phyloP scores from a whole-genome alignment of 495 filamentous ascomycete species.

The Lepidopterella palustris region DNA sequence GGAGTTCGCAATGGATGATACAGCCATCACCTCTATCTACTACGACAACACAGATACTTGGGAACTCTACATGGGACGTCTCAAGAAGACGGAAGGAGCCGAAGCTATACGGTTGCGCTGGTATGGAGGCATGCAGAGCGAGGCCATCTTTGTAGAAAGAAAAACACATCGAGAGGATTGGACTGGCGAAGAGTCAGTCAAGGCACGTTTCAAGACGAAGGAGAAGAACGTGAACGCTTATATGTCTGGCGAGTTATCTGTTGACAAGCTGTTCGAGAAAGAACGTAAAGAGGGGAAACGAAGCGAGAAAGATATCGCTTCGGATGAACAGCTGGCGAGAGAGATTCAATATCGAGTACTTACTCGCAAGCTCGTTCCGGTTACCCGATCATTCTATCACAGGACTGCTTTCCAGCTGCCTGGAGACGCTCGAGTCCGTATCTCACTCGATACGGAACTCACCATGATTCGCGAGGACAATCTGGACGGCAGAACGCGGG shows the following conservation, averaged over 20 bases:
- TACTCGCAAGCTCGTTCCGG: conserved; percentile 73
- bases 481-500: conserved; percentile 66
- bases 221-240: conserved; percentile 96
- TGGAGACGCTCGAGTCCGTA: conserved; percentile 90
- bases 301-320: conserved; percentile 76
- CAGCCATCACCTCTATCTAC: conserved; percentile 96
- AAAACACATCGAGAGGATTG: conserved; percentile 99
- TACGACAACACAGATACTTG: conserved; percentile 91
- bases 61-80: conserved; percentile 84
- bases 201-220: conserved; percentile 89
- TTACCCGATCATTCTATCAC: conserved; percentile 92
- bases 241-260: conserved; percentile 70
- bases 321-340: conserved; percentile 79
- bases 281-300: conserved; percentile 89
- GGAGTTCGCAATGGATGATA: conserved; percentile 83
- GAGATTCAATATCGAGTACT: conserved; percentile 92
- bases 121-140: conserved; percentile 93
- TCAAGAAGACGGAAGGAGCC: conserved; percentile 96
- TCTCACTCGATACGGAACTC: conserved; percentile 93
- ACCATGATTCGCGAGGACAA: conserved; percentile 95
- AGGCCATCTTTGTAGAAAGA: conserved; percentile 93
- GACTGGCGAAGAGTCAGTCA: conserved; percentile 98
- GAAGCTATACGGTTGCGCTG: conserved; percentile 94
- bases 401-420: conserved; percentile 96
- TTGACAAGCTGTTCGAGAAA: conserved; percentile 84